Evolutionary conservation across 495 filamentous ascomycete species (phyloP).

Genomic region (Penicillium cinerascens): DNA sequence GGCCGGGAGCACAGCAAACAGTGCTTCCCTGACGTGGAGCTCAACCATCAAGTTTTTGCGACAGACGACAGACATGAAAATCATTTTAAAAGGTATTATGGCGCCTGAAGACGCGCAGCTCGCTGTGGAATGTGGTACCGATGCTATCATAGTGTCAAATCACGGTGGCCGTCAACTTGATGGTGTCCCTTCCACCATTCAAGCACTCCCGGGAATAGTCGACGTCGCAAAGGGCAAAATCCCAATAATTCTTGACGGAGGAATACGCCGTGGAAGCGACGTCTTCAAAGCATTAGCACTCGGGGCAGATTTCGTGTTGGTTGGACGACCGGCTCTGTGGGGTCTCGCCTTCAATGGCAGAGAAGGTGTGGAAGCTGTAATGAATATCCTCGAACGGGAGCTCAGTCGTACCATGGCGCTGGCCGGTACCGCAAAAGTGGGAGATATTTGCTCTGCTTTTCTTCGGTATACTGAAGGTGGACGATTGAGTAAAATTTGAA

Average conservation of each 20-base stretch:
- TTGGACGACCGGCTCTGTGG: slow-evolving; percentile 13
- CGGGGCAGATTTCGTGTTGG: slow-evolving; percentile 8
- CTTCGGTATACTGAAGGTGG: slow-evolving; percentile 1
- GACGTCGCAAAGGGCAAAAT: slow-evolving; percentile 8
- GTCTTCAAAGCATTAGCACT: slow-evolving; percentile 16
- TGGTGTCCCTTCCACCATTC: slow-evolving; percentile 53
- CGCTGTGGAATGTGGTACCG: slow-evolving; percentile 52
- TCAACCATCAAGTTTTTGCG: slow-evolving; percentile 10
- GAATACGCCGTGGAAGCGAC: slow-evolving; percentile 13
- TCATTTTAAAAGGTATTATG: slow-evolving; percentile 10
- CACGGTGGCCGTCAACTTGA: slow-evolving; percentile 66
- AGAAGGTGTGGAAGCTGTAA: slow-evolving; percentile 9
- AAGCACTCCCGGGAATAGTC: slow-evolving; percentile 64
- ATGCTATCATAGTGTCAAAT: slow-evolving; percentile 61
- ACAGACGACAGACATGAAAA: slow-evolving; percentile 6
- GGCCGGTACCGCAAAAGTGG: not conserved
- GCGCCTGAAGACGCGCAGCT: slow-evolving; percentile 13
- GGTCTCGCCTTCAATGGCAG: slow-evolving; percentile 9
- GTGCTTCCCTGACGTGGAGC: slow-evolving; percentile 10
- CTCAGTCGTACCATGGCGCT: slow-evolving; percentile 5
- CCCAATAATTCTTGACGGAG: slow-evolving; percentile 13
- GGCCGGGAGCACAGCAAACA: slow-evolving; percentile 1
- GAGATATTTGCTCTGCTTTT: slow-evolving; percentile 1
- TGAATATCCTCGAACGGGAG: slow-evolving; percentile 11
- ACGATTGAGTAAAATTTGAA: slow-evolving; percentile 7